Percentiles rank a stretch among this genome's conserved stretches.
Conservation (phyloP, 768 basidiomycete species). For the Serpula lacrymans region DNA sequence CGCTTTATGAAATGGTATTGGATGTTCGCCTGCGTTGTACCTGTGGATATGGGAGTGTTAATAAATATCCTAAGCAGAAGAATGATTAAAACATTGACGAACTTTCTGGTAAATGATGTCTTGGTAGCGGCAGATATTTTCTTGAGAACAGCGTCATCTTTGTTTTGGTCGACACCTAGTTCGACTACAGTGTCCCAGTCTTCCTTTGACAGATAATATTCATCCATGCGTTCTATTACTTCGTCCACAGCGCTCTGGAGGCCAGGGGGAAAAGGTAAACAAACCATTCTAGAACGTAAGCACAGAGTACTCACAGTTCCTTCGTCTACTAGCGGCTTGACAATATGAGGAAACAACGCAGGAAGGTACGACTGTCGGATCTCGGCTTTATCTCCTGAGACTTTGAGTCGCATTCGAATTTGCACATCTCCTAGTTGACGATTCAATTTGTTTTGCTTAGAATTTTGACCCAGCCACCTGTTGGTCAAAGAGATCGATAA, state of each 20-base stretch:
- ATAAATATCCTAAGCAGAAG: background rate
- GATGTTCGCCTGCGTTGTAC: constrained; percentile 88
- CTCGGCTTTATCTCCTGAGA: constrained; percentile 86
- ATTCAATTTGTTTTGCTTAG: constrained; percentile 79
- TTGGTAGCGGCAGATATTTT: constrained; percentile 82
- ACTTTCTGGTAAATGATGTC: constrained; percentile 83
- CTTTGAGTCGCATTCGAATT: constrained; percentile 91
- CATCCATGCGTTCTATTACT: constrained; percentile 87
- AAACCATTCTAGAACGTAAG: background rate
- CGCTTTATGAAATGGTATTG: constrained; percentile 92
- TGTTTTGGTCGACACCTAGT: constrained; percentile 80
- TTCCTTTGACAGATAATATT: constrained; percentile 88
- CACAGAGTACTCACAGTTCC: constrained; percentile 59
- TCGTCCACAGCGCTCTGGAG: constrained; percentile 72
- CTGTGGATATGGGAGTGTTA: constrained; percentile 46
- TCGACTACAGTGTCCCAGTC: constrained; percentile 98
- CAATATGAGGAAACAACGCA: constrained; percentile 76
- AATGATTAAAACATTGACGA: constrained; percentile 22
- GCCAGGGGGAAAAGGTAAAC: background rate
- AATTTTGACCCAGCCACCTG: constrained; percentile 98
- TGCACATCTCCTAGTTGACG: constrained; percentile 88
- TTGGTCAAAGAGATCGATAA: constrained; percentile 3
- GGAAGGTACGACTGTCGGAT: constrained; percentile 92
- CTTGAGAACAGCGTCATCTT: constrained; percentile 74
- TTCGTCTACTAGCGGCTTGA: constrained; percentile 69